These are phyloP conservation scores for Phyllosticta ampelicida DNA, from an alignment of 2,329 filamentous ascomycete genomes.

Conservation along the genomic window DNA sequence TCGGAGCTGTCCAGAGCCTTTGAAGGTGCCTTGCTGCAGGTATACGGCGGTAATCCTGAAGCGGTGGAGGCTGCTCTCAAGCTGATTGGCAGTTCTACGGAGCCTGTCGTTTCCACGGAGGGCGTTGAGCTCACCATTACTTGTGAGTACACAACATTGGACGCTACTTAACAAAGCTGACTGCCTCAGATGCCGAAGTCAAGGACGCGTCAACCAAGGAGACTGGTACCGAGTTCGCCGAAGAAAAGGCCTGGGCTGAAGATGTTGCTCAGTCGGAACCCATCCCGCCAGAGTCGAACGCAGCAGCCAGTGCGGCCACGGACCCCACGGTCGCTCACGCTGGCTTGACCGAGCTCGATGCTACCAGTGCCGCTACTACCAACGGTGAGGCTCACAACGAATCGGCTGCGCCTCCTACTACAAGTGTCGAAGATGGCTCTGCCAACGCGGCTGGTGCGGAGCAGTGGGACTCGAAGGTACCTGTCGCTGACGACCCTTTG, in stretches of 20 bases:
- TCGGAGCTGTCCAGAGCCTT: conserved; percentile 70
- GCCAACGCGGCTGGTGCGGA: conserved; percentile 49
- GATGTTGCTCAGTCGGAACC: conserved; percentile 36
- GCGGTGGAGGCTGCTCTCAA: conserved; percentile 68
- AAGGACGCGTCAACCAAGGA: conserved; percentile 41
- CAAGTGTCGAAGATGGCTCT: conserved; percentile 29
- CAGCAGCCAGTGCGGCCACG: conserved; percentile 33
- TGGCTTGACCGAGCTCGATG: conserved; percentile 55
- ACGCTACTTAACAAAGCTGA: not conserved
- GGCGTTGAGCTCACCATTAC: conserved; percentile 57
- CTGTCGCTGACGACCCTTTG: conserved; percentile 37
- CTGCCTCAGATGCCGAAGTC: conserved; percentile 44
- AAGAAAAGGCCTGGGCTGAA: conserved; percentile 40
- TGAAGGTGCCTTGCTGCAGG: conserved; percentile 65
- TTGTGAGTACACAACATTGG: conserved; percentile 45
- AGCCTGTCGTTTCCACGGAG: conserved; percentile 53
- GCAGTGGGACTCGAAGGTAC: conserved; percentile 52
- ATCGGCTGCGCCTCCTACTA: conserved; percentile 23
- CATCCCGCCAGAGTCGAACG: conserved; percentile 24
- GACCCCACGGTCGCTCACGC: conserved; percentile 60
- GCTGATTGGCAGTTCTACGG: conserved; percentile 61
- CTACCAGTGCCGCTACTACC: conserved; percentile 16
- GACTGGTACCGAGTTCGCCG: conserved; percentile 40
- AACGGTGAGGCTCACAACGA: conserved; percentile 22
- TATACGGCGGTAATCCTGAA: conserved; percentile 67